phyloP scores from a whole-genome alignment of 768 basidiomycete species.

The Hortiboletus campestris region DNA sequence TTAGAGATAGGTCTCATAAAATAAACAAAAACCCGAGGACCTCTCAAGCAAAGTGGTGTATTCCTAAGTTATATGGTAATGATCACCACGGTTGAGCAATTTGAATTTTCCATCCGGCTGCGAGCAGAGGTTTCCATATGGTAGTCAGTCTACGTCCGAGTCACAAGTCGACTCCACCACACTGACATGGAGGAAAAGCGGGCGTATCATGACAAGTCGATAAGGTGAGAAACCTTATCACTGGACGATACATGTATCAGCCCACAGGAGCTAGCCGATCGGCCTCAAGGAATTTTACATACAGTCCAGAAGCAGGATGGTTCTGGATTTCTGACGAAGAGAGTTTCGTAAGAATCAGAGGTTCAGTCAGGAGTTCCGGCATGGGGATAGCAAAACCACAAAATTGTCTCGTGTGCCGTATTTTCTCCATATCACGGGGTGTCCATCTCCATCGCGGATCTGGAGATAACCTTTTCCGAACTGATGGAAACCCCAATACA shows the following conservation, averaged over 20 bases:
- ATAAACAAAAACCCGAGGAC: neutral
- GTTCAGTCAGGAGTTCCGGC: too few species aligned
- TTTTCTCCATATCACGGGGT: conserved; percentile 5
- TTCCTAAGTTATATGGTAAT: neutral
- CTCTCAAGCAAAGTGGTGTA: neutral
- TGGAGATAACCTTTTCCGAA: conserved; percentile 8
- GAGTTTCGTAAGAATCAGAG: too few species aligned
- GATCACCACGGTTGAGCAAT: neutral
- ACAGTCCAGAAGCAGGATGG: neutral
- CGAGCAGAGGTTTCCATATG: neutral
- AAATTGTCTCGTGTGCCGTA: neutral
- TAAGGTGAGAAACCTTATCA: neutral
- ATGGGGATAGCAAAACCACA: neutral
- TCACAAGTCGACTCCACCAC: neutral
- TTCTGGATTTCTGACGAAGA: neutral
- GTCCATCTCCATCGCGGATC: conserved; percentile 16
- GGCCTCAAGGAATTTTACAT: neutral
- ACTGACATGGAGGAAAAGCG: neutral
- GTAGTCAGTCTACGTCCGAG: conserved; percentile 4
- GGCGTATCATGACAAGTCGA: neutral
- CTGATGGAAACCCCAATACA: conserved; percentile 1
- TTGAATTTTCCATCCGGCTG: conserved; percentile 4
- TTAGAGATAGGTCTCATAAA: too few species aligned
- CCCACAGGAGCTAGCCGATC: neutral
- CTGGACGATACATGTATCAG: neutral